Evolutionary conservation across 768 basidiomycete species (phyloP).

Genomic region (Gymnopilus junonius): DNA sequence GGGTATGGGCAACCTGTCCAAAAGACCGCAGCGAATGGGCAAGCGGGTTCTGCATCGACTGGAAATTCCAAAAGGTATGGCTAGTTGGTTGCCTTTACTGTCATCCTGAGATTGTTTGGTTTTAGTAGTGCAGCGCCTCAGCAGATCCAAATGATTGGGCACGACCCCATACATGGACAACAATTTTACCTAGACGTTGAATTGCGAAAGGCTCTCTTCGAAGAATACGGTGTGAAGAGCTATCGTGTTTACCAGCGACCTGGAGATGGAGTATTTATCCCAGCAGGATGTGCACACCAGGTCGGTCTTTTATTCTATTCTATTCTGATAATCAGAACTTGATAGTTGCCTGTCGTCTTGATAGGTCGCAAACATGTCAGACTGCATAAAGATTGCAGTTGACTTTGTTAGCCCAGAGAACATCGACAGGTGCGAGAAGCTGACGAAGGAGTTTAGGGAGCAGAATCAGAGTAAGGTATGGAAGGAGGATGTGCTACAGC

Average conservation of each 20-base stretch:
- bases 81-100: no score
- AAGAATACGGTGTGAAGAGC: conserved; percentile 72
- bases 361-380: conserved; percentile 90
- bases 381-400: conserved; percentile 94
- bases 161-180: conserved; percentile 93
- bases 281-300: conserved; percentile 93
- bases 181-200: conserved; percentile 80
- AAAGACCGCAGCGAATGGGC: conserved; percentile 4
- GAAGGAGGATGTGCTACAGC: conserved; percentile 94
- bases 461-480: conserved; percentile 88
- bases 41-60: not conserved
- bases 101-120: not conserved
- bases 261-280: conserved; percentile 94
- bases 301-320: conserved; percentile 39
- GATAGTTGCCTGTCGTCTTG: conserved; percentile 4
- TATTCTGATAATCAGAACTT: not conserved
- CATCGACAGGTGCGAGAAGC: conserved; percentile 79
- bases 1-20: conserved; percentile 23
- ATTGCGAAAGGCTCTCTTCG: conserved; percentile 68
- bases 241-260: conserved; percentile 88
- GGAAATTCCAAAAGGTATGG: conserved; percentile 8
- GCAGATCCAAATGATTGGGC: conserved; percentile 44
- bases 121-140: conserved; percentile 14
- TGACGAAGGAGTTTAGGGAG: conserved; percentile 88
- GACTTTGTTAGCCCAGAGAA: conserved; percentile 97